Base-by-base conservation (phyloP, 148 eudicot species). In the Rhododendron vialii region DNA sequence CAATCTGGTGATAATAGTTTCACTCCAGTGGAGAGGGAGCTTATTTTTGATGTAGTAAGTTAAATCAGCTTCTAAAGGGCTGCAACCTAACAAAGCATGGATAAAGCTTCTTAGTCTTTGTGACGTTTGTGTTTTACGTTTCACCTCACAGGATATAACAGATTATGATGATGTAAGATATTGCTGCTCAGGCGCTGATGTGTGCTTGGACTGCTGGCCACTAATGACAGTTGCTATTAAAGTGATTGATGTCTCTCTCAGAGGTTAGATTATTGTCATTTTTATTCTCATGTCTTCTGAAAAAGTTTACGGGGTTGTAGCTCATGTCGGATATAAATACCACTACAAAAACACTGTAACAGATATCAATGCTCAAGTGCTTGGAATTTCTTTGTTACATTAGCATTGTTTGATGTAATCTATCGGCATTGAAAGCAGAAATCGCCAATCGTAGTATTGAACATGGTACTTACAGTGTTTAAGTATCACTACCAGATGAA, bases 171-270 rank as follows among this genome's bases (percentile, higher is more conserved):
- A 96, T 93, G 94, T 92, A 50, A 93, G 99, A 89, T 94, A 91
- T 88, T 96, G 99, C 88, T 96, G 99, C 86, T 90, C 94, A 51
- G 99, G 98, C 55, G 99, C 98, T 88, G 98, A 95, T 87, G 94
- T 95, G 81, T 96, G 99, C 85, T 88, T 90, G 76, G 92, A 94
- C 65, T 96, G 99, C 89, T 95, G 99, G 99, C 98, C 98, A 35
- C 86, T 96, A 85, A 94, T 96, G 99, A 96, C 98, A 59, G 94
- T 92, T 88, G 98, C 98, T 79, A 93, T 96, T 85, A 96, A 96
- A 91, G 93, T 96, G 57, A 87, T 96, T 45, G 98, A 96, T 87
- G 91, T 91, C 86, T 91, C 99, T 76, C 96, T 96, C 36, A 92
- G 99, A 96, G 98, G 99, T 96, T 90, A 51, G 74, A 75, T 81